These are phyloP conservation scores for Colletotrichum agaves DNA, from an alignment of 2,329 filamentous ascomycete genomes.

Conservation along the genomic window DNA sequence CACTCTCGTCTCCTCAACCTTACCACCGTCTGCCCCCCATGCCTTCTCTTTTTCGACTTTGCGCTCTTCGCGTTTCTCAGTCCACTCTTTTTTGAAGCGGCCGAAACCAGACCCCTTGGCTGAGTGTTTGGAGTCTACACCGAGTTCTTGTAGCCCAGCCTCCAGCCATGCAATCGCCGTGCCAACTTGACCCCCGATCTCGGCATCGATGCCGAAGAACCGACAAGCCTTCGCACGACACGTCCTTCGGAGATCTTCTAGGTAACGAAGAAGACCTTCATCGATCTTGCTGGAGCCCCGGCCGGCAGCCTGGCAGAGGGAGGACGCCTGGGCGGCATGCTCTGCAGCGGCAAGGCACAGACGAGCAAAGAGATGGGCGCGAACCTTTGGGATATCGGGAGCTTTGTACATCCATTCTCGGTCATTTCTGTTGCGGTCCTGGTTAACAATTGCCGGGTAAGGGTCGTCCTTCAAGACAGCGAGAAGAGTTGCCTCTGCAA, in stretches of 20 bases:
- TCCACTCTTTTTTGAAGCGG: slow-evolving; percentile 78
- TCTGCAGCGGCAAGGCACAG: slow-evolving; percentile 89
- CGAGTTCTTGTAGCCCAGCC: slow-evolving; percentile 80
- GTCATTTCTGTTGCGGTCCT: slow-evolving; percentile 83
- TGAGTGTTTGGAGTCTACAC: slow-evolving; percentile 63
- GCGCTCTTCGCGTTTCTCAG: slow-evolving; percentile 81
- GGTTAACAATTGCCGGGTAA: slow-evolving; percentile 84
- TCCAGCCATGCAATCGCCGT: slow-evolving; percentile 88
- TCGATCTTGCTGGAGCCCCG: slow-evolving; percentile 60
- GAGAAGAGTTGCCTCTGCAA: slow-evolving; percentile 89
- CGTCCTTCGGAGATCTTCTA: slow-evolving; percentile 78
- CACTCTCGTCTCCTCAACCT: slow-evolving; percentile 84
- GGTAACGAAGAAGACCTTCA: slow-evolving; percentile 75
- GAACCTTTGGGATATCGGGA: slow-evolving; percentile 87
- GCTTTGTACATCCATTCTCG: slow-evolving; percentile 97
- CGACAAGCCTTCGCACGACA: slow-evolving; percentile 87
- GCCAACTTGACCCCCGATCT: slow-evolving; percentile 82
- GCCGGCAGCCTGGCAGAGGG: slow-evolving; percentile 56
- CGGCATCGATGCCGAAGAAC: slow-evolving; percentile 91
- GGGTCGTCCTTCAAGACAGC: slow-evolving; percentile 95
- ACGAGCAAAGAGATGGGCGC: slow-evolving; percentile 87
- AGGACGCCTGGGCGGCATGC: slow-evolving; percentile 79
- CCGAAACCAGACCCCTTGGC: slow-evolving; percentile 68
- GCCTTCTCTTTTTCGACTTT: slow-evolving; percentile 77
- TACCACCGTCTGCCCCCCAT: slow-evolving; percentile 88